These are phyloP conservation scores for Trametes cubensis DNA, from an alignment of 768 basidiomycete species.

Conservation along the genomic window DNA sequence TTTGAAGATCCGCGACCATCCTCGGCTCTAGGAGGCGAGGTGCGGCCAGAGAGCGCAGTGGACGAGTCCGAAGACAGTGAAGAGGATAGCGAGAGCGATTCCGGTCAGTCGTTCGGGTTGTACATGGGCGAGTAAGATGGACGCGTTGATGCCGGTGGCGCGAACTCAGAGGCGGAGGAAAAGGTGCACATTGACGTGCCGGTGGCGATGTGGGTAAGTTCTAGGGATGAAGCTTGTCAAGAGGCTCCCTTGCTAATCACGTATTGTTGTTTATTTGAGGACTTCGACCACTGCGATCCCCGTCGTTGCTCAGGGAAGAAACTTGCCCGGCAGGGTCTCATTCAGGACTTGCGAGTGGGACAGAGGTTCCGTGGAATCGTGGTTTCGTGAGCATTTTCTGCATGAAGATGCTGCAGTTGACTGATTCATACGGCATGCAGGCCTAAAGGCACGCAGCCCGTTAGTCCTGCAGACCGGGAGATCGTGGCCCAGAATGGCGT, in stretches of 20 bases:
- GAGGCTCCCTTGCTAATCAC: neutral
- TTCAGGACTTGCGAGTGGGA: constrained; percentile 82
- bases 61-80: constrained; percentile 47
- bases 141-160: constrained; percentile 4
- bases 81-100: constrained; percentile 37
- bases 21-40: constrained; percentile 34
- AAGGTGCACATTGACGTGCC: constrained; percentile 53
- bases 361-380: constrained; percentile 89
- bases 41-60: constrained; percentile 61
- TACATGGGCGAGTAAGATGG: neutral
- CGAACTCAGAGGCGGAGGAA: constrained; percentile 14
- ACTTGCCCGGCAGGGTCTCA: constrained; percentile 80
- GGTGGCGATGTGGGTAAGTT: constrained; percentile 94
- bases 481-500: constrained; percentile 74
- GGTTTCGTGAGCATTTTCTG: constrained; percentile 69
- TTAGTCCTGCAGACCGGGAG: constrained; percentile 84
- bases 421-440: constrained; percentile 40
- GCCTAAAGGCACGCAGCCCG: constrained; percentile 77
- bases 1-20: constrained; percentile 22
- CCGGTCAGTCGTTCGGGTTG: constrained; percentile 13
- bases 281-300: constrained; percentile 98
- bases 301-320: constrained; percentile 88
- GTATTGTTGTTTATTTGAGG: constrained; percentile 49
- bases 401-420: neutral
- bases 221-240: constrained; percentile 7